These are phyloP conservation scores for Zostera marina DNA, from an alignment of 116 monocot species.

Conservation along the genomic window DNA sequence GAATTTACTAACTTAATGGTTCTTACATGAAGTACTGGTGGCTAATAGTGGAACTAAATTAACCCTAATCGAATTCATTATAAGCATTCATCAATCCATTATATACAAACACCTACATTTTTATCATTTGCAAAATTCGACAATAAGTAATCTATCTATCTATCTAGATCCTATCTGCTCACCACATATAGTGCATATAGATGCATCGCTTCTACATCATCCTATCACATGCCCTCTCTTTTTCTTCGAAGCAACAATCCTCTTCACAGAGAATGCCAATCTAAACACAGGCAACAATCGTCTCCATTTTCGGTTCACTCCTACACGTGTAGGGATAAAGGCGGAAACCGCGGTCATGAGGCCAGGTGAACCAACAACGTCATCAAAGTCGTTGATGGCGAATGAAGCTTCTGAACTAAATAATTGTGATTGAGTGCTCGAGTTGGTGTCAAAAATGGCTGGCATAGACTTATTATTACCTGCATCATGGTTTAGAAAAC, in stretches of 20 bases:
- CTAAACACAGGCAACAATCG: slow-evolving; percentile 37
- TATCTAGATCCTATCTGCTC: too few relatives aligned
- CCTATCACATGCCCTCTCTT: background rate
- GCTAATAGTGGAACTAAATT: too few relatives aligned
- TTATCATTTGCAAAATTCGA: too few relatives aligned
- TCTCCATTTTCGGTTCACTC: slow-evolving; percentile 38
- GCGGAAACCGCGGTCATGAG: slow-evolving; percentile 30
- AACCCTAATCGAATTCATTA: too few relatives aligned
- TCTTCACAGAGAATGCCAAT: slow-evolving; percentile 59
- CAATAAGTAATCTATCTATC: too few relatives aligned
- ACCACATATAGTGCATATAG: too few relatives aligned
- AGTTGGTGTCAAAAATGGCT: slow-evolving; percentile 22
- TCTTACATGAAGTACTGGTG: too few relatives aligned
- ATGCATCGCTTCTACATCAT: background rate
- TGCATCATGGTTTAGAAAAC: slow-evolving; percentile 1
- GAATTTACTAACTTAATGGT: too few relatives aligned
- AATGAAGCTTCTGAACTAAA: slow-evolving; percentile 17
- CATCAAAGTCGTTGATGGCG: slow-evolving; percentile 7
- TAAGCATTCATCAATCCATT: too few relatives aligned
- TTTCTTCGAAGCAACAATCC: slow-evolving; percentile 42
- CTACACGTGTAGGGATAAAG: slow-evolving; percentile 22
- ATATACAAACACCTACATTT: too few relatives aligned
- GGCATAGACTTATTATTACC: slow-evolving; percentile 6
- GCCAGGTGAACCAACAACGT: slow-evolving; percentile 18
- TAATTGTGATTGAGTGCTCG: slow-evolving; percentile 14